Conservation (phyloP, 768 basidiomycete genomes). For the Auriculariales sp. region DNA sequence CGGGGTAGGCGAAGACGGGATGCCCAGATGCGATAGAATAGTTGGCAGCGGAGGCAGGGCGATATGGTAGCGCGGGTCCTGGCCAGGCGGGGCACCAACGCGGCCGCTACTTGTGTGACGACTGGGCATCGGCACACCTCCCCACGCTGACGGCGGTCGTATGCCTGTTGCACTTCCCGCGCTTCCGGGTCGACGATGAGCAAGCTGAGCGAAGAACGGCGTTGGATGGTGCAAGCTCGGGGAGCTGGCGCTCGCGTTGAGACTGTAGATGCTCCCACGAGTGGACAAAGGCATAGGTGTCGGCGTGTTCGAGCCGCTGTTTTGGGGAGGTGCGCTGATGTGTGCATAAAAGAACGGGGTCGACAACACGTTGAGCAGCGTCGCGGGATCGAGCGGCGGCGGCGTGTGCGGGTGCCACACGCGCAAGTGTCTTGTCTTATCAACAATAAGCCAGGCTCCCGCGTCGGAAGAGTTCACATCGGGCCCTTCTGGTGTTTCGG, state of each 20-base stretch:
- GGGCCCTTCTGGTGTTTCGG: constrained; percentile 16
- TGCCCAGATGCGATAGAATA: too few relatives aligned
- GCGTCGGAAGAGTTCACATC: constrained; percentile 8
- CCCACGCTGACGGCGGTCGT: background rate
- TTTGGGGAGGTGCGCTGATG: constrained; percentile 1
- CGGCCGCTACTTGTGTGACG: background rate
- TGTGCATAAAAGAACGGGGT: constrained; percentile 2
- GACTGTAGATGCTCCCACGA: background rate
- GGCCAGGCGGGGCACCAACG: background rate
- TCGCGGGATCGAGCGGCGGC: background rate
- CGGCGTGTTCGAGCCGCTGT: background rate
- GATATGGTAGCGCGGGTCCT: too few relatives aligned
- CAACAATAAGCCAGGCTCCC: background rate
- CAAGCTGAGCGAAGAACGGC: background rate
- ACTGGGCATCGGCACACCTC: background rate
- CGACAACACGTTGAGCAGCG: background rate
- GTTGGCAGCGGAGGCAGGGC: too few relatives aligned
- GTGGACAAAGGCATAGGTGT: background rate
- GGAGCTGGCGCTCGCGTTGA: background rate
- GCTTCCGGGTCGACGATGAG: background rate
- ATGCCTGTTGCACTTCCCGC: background rate
- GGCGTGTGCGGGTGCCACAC: background rate
- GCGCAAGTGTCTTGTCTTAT: background rate
- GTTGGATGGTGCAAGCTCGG: background rate
- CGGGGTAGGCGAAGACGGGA: too few relatives aligned